These are phyloP conservation scores for Croton laevigatus DNA, from an alignment of 441 rosid species.

Conservation along the genomic window DNA sequence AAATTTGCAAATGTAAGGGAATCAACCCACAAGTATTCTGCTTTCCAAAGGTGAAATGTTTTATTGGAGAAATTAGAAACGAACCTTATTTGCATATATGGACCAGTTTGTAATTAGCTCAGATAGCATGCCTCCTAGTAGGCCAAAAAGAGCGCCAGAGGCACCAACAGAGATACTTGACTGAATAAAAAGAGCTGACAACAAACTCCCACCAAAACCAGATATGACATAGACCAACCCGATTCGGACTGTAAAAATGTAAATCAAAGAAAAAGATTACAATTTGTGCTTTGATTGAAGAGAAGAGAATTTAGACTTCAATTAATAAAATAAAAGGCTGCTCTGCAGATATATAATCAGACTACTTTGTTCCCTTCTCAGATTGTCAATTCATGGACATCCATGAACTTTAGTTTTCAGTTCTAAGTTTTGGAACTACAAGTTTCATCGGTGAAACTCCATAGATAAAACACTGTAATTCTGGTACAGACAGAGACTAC, in stretches of 20 bases:
- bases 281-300: neutral
- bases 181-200: slow-evolving; percentile 74
- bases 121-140: slow-evolving; percentile 93
- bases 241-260: slow-evolving; percentile 56
- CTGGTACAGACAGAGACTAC: neutral
- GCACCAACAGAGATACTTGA: slow-evolving; percentile 86
- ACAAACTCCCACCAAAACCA: slow-evolving; percentile 87
- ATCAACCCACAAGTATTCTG: neutral
- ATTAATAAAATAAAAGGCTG: neutral
- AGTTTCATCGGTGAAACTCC: neutral
- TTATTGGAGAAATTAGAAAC: neutral
- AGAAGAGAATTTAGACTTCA: neutral
- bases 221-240: slow-evolving; percentile 81
- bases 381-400: neutral
- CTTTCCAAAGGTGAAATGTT: slow-evolving; percentile 7
- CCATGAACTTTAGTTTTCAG: neutral
- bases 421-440: neutral
- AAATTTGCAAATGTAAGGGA: slow-evolving; percentile 22
- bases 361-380: neutral
- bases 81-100: slow-evolving; percentile 79
- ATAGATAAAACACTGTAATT: neutral
- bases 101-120: slow-evolving; percentile 94
- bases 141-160: slow-evolving; percentile 93
- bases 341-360: neutral
- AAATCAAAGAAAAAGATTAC: slow-evolving; percentile 13